These are phyloP conservation scores for Hypomontagnella submonticulosa DNA, from an alignment of 495 filamentous ascomycete species.

Conservation along the genomic window DNA sequence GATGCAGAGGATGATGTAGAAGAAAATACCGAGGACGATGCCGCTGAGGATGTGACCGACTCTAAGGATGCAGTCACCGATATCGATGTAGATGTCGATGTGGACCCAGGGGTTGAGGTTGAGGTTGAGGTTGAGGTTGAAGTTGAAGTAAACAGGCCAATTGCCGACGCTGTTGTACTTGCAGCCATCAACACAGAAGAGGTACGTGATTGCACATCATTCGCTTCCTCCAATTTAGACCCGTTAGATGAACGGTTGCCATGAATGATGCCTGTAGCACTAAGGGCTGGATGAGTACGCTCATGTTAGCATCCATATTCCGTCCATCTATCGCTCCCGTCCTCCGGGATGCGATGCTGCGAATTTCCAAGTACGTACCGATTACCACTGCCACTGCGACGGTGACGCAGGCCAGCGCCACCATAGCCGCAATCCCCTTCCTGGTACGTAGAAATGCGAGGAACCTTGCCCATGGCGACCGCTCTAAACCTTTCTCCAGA, in stretches of 20 bases:
- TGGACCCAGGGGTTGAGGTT: too few species aligned
- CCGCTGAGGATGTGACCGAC: too few species aligned
- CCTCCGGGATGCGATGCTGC: background rate
- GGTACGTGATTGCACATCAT: constrained; percentile 8
- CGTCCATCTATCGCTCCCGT: background rate
- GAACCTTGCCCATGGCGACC: constrained; percentile 7
- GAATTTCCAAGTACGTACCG: constrained; percentile 17
- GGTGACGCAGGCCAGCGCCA: constrained; percentile 3
- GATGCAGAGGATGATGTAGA: constrained; percentile 6
- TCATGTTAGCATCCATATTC: constrained; percentile 14
- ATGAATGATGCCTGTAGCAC: constrained; percentile 30
- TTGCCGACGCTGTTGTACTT: constrained; percentile 11
- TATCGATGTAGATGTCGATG: constrained; percentile 2
- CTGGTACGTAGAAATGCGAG: constrained; percentile 23
- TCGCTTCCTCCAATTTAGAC: constrained; percentile 12
- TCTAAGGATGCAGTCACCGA: too few species aligned
- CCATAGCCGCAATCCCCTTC: constrained; percentile 25
- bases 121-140: background rate
- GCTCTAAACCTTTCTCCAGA: constrained; percentile 26
- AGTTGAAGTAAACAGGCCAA: constrained; percentile 1
- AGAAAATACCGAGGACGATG: background rate
- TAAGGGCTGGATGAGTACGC: constrained; percentile 13
- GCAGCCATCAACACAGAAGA: background rate
- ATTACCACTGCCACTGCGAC: constrained; percentile 27
- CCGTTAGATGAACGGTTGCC: constrained; percentile 11